A percentile compares a stretch with the other conserved stretches of the same genome.
phyloP scores from a whole-genome alignment of 345 rosid species.

The Pistacia integerrima region DNA sequence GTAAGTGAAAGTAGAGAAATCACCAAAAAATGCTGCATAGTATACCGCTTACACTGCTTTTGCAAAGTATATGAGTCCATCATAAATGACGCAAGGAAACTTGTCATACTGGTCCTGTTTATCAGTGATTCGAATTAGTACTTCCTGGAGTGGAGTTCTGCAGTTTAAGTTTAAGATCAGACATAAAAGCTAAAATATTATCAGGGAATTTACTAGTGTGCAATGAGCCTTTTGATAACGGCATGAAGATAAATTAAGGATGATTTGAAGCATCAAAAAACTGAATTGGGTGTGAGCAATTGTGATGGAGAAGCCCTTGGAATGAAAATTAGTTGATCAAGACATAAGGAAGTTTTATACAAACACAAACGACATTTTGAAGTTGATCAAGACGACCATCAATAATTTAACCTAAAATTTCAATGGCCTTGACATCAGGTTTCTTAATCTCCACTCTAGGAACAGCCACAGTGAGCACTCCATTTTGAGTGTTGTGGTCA shows the following conservation, averaged over 20 bases:
- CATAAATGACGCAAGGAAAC: conserved; percentile 49
- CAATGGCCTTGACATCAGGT: conserved; percentile 9
- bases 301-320: conserved; percentile 59
- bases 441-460: conserved; percentile 11
- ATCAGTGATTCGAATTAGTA: conserved; percentile 16
- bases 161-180: conserved; percentile 39
- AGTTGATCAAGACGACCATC: too few relatives aligned
- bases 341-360: background rate
- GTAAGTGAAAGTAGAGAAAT: background rate
- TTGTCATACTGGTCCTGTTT: background rate
- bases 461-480: conserved; percentile 23
- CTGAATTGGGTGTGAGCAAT: conserved; percentile 29
- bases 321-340: conserved; percentile 54
- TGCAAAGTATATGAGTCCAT: conserved; percentile 46
- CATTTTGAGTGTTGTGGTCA: background rate
- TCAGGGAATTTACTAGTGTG: conserved; percentile 10
- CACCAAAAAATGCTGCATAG: background rate
- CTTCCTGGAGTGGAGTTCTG: conserved; percentile 28
- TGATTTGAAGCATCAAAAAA: too few relatives aligned
- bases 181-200: conserved; percentile 19
- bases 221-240: conserved; percentile 34
- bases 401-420: conserved; percentile 18
- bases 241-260: background rate
- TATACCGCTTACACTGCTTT: conserved; percentile 20
- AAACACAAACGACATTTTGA: too few relatives aligned